phyloP scores from a whole-genome alignment of 495 filamentous ascomycete genomes.

The Podospora didyma region DNA sequence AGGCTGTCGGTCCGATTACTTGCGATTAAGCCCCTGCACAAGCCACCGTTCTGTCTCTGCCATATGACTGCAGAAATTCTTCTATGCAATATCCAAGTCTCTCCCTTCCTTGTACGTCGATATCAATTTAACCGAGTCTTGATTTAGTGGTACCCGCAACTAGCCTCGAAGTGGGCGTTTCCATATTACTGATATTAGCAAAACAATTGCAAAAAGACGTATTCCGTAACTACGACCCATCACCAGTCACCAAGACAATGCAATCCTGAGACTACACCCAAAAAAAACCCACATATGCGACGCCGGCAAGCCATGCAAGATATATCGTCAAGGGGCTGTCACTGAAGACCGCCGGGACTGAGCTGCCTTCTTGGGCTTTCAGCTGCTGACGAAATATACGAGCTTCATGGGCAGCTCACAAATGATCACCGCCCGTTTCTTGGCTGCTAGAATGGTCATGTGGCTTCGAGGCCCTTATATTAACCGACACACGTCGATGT shows the following conservation, averaged over 20 bases:
- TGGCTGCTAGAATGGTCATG: constrained; percentile 14
- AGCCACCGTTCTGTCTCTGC: not conserved
- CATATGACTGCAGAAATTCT: not conserved
- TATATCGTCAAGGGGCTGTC: not conserved
- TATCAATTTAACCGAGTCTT: not conserved
- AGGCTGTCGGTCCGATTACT: constrained; percentile 28
- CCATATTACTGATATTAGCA: no score
- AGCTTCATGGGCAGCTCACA: not conserved
- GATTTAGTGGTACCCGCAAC: no score
- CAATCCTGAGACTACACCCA: no score
- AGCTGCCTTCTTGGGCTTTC: not conserved
- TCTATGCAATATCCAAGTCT: not conserved
- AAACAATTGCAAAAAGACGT: no score
- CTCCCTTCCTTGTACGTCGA: not conserved
- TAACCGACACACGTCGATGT: constrained; percentile 17
- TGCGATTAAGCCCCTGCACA: constrained; percentile 14
- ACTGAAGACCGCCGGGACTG: not conserved
- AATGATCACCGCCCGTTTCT: not conserved
- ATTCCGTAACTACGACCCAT: no score
- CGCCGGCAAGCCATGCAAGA: no score
- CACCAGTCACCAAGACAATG: no score
- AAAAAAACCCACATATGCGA: no score
- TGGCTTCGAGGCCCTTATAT: constrained; percentile 20
- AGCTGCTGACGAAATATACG: no score
- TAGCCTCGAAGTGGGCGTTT: no score